Conservation (phyloP, 2,329 filamentous ascomycete species). For the Aspergillus cejpii region DNA sequence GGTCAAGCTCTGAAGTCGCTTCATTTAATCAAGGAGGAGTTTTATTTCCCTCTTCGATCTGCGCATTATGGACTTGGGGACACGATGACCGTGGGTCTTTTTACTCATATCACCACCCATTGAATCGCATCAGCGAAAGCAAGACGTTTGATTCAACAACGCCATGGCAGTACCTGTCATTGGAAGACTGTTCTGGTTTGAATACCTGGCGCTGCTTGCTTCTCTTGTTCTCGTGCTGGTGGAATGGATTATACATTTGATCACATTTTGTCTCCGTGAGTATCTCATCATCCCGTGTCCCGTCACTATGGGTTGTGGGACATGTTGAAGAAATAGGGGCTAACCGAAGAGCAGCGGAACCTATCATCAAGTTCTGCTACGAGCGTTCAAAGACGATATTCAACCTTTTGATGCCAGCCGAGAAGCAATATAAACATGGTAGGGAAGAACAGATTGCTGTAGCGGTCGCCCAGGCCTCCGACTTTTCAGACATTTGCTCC, state of each 20-base stretch:
- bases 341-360: conserved; percentile 52
- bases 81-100: not conserved
- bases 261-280: conserved; percentile 82
- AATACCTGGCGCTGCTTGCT: conserved; percentile 79
- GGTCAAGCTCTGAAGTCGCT: not conserved
- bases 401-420: conserved; percentile 66
- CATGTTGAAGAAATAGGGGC: conserved; percentile 2
- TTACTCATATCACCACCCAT: not conserved
- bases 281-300: conserved; percentile 10
- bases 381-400: conserved; percentile 74
- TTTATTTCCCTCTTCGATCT: not conserved
- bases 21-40: not conserved
- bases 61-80: not conserved
- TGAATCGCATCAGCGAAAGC: not conserved
- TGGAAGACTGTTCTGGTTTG: conserved; percentile 57
- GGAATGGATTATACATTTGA: conserved; percentile 73
- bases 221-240: conserved; percentile 78
- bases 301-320: not conserved
- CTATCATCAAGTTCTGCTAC: conserved; percentile 77
- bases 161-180: conserved; percentile 57
- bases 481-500: conserved; percentile 90
- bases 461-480: conserved; percentile 76
- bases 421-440: conserved; percentile 60
- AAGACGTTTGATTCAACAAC: not conserved
- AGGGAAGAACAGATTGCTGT: conserved; percentile 64